Evolutionary conservation across 148 eudicot species (phyloP).

Genomic region (Pharnaceum exiguum): DNA sequence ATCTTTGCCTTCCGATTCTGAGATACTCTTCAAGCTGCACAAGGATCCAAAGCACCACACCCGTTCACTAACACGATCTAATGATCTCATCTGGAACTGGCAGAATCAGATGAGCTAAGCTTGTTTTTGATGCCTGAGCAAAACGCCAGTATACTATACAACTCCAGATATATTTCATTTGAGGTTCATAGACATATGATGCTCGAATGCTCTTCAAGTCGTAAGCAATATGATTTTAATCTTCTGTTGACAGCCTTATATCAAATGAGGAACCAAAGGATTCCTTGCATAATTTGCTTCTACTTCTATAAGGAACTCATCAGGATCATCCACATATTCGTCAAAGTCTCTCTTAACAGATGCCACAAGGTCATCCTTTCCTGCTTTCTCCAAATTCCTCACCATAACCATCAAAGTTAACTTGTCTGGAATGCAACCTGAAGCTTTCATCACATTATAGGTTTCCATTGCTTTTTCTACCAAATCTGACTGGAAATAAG

Average conservation of each 20-base stretch:
- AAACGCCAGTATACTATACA: too few relatives aligned
- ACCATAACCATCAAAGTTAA: slow-evolving; percentile 54
- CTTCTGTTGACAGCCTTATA: not conserved
- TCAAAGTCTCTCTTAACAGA: slow-evolving; percentile 45
- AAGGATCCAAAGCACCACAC: too few relatives aligned
- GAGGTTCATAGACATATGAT: too few relatives aligned
- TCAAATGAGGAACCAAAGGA: slow-evolving; percentile 4
- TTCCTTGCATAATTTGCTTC: slow-evolving; percentile 35
- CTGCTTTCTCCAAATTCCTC: slow-evolving; percentile 53
- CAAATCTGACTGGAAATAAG: slow-evolving; percentile 49
- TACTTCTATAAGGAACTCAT: slow-evolving; percentile 50
- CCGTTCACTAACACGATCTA: too few relatives aligned
- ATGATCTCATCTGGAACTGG: too few relatives aligned
- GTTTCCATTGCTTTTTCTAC: slow-evolving; percentile 59
- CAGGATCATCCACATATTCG: slow-evolving; percentile 46
- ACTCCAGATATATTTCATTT: too few relatives aligned
- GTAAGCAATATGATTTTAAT: not conserved
- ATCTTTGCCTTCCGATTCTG: too few relatives aligned
- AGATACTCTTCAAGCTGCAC: too few relatives aligned
- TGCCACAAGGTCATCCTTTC: slow-evolving; percentile 48
- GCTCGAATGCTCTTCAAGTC: too few relatives aligned
- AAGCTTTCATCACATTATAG: slow-evolving; percentile 54
- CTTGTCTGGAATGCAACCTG: slow-evolving; percentile 63
- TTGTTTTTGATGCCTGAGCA: too few relatives aligned
- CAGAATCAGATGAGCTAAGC: too few relatives aligned